Evolutionary conservation across 148 eudicot genomes (phyloP).

Genomic region (Pouteria glomerata): DNA sequence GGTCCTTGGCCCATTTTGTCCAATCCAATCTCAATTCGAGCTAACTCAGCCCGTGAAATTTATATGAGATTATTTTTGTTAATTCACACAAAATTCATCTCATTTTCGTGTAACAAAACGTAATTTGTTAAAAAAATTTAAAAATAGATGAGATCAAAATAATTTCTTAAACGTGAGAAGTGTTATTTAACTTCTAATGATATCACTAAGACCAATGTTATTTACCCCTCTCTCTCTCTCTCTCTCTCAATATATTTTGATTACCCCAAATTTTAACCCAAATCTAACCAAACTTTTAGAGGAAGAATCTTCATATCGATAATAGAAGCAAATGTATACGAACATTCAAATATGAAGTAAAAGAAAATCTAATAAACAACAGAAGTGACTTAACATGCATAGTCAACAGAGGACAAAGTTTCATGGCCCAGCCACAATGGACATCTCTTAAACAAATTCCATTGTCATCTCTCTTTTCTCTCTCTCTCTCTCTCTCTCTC

Average conservation of each 20-base stretch:
- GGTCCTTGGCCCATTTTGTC: no score
- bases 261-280: background rate
- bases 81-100: no score
- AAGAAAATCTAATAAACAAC: background rate
- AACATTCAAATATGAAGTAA: conserved; percentile 10
- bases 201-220: background rate
- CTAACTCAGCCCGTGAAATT: no score
- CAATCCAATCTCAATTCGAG: no score
- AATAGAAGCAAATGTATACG: background rate
- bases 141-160: no score
- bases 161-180: no score
- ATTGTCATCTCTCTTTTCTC: no score
- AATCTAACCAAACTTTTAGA: conserved; percentile 9
- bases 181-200: background rate
- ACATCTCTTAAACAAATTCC: background rate
- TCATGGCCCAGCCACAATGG: conserved; percentile 1
- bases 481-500: background rate
- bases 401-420: background rate
- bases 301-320: conserved; percentile 1
- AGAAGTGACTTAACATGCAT: background rate
- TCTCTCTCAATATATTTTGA: background rate
- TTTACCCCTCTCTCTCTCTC: background rate
- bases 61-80: no score
- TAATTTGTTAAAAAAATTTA: no score
- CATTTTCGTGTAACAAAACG: no score